Evolutionary conservation across 495 filamentous ascomycete species (phyloP).

Genomic region (Immersiella caudata): DNA sequence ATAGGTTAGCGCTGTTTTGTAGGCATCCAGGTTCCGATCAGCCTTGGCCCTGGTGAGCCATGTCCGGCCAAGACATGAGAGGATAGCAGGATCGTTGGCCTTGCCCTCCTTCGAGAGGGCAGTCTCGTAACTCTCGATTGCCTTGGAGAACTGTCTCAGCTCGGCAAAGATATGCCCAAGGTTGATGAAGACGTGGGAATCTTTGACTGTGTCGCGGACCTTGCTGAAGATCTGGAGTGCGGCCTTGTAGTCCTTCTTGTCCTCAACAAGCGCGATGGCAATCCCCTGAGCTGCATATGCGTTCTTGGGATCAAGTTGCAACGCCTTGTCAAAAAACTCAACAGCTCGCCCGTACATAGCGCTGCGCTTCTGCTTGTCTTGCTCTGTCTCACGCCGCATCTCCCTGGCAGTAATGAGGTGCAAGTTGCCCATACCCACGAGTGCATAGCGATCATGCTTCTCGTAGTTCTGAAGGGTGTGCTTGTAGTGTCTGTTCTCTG

Average conservation of each 20-base stretch:
- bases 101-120: slow-evolving; percentile 80
- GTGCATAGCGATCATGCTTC: slow-evolving; percentile 93
- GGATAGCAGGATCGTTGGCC: slow-evolving; percentile 73
- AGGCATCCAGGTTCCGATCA: slow-evolving; percentile 76
- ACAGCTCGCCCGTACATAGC: slow-evolving; percentile 87
- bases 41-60: slow-evolving; percentile 85
- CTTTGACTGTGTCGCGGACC: slow-evolving; percentile 83
- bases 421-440: slow-evolving; percentile 95
- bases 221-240: slow-evolving; percentile 87
- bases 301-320: slow-evolving; percentile 89
- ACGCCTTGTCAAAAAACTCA: slow-evolving; percentile 97
- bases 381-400: slow-evolving; percentile 87
- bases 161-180: slow-evolving; percentile 91
- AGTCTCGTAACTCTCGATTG: slow-evolving; percentile 93
- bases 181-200: slow-evolving; percentile 85
- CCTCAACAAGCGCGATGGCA: slow-evolving; percentile 89
- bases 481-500: slow-evolving; percentile 91
- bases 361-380: slow-evolving; percentile 85
- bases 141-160: slow-evolving; percentile 81
- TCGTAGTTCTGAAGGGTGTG: slow-evolving; percentile 91
- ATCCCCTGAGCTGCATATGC: slow-evolving; percentile 96
- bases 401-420: slow-evolving; percentile 84
- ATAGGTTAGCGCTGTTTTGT: slow-evolving; percentile 85
- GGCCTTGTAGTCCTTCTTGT: slow-evolving; percentile 79
- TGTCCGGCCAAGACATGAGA: slow-evolving; percentile 92